Base-by-base conservation (phyloP, 805 yeast species). In the Saccharomycopsis sp. region DNA sequence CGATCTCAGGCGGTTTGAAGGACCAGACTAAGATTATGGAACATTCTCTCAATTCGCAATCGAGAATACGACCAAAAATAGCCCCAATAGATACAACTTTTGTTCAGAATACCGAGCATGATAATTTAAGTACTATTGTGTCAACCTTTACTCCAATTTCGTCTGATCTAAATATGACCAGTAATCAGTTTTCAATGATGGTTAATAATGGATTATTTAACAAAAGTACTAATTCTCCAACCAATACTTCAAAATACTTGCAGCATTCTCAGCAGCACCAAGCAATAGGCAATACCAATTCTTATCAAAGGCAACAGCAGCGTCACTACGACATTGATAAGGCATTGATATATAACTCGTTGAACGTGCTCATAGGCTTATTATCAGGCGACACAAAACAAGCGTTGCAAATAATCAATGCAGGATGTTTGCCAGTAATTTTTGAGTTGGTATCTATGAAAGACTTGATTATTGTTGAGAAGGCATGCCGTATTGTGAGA, bases 341-440 rank as follows among this genome's bases (percentile, higher is more conserved):
- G 20, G 49, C 22, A 12, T 44, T 44, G 22, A 44, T 44, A 44
- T 44, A n/a, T 19, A 44, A 44, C 22, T 44, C 49, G 9, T 51
- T 61, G 24, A 35, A 52, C 5, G 52, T 61, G 17, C 23, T 61
- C 14, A 34, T 53, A 23, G 56, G 51, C 15, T 52, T 61, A 23
- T 47, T 52, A 7, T 56, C 57, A 2, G 61, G 59, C 3, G 54
- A 58, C 52, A 47, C 61, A 14, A 58, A 62, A 17, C 57, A 55
- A 42, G 50, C 59, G n/a, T 51, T 58, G 41, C 60, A 58, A 52
- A 52, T 61, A 12, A 50, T 61, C 17, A 58, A 52, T 41, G 24
- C 56, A 19, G 63, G 63, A 2, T 56, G 38, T 24, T 55, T 61
- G 17, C 57, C 61, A 14, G 24, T 55, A 34, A 25, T 61, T n/a